Evolutionary conservation across 129 eudicot species (phyloP).

Genomic region (Oenanthe sinensis): DNA sequence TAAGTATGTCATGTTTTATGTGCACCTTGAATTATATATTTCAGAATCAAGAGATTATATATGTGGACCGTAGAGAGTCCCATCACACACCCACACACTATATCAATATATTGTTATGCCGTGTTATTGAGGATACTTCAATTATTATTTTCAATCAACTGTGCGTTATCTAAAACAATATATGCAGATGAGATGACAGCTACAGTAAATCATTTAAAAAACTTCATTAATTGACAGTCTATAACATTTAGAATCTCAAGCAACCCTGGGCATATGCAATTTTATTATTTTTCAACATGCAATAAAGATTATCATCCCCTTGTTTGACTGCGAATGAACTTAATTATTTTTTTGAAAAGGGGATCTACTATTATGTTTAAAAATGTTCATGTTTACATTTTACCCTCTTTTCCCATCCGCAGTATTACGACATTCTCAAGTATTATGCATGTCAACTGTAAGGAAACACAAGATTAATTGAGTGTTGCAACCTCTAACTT

Average conservation of each 20-base stretch:
- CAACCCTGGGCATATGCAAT: not conserved
- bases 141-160: not conserved
- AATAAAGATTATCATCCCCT: not conserved
- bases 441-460: not conserved
- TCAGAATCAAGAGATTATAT: not conserved
- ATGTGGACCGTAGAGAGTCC: no score
- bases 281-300: not conserved
- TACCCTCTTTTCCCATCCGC: not conserved
- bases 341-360: not conserved
- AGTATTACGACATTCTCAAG: not conserved
- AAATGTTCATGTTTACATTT: constrained; percentile 1
- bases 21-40: constrained; percentile 6
- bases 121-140: not conserved
- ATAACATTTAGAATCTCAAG: not conserved
- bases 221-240: not conserved
- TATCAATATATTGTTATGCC: not conserved
- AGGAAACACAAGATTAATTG: not conserved
- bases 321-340: not conserved
- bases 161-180: not conserved
- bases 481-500: not conserved
- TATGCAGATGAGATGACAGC: not conserved
- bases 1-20: not conserved
- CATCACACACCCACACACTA: not conserved
- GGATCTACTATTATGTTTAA: not conserved
- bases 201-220: not conserved